Conservation (phyloP, 371 early-diverging fungal genomes). For the Rhizopus arrhizus region DNA sequence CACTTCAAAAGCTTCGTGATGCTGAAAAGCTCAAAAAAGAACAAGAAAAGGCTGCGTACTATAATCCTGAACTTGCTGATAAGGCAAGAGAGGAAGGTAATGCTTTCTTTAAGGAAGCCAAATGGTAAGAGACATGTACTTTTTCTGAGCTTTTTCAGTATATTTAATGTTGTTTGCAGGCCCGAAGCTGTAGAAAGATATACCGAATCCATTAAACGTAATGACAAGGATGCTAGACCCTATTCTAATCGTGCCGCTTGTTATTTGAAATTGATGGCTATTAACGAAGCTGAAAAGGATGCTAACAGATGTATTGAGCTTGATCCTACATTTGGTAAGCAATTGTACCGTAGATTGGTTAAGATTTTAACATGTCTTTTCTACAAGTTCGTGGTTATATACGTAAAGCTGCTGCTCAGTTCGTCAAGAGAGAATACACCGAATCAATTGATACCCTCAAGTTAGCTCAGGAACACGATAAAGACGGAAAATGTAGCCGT, state of each 20-base stretch:
- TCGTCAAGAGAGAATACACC: constrained; percentile 85
- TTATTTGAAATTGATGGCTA: constrained; percentile 93
- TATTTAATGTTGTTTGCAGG: constrained; percentile 16
- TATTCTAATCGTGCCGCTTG: constrained; percentile 97
- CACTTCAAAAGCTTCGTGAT: constrained; percentile 87
- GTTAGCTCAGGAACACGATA: constrained; percentile 77
- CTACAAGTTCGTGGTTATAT: constrained; percentile 89
- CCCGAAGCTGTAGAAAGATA: constrained; percentile 92
- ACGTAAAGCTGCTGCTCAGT: constrained; percentile 93
- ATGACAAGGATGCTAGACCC: constrained; percentile 85
- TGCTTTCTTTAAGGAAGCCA: constrained; percentile 85
- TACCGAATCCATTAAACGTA: constrained; percentile 95
- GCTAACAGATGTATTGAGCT: constrained; percentile 86
- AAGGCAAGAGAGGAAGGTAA: constrained; percentile 95
- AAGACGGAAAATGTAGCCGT: constrained; percentile 76
- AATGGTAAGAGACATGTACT: constrained; percentile 52
- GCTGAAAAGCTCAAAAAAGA: constrained; percentile 82
- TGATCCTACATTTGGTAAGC: constrained; percentile 82
- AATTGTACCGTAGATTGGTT: neutral
- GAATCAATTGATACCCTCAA: constrained; percentile 85
- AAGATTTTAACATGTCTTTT: neutral
- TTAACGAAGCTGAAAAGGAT: constrained; percentile 95
- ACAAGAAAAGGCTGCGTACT: constrained; percentile 84
- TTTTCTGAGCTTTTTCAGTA: neutral
- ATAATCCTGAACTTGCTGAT: constrained; percentile 80